A percentile compares a stretch with the other conserved stretches of the same genome.
These are phyloP conservation scores for Helotiales sp. DNA, from an alignment of 2,329 filamentous ascomycete genomes.

Conservation along the genomic window DNA sequence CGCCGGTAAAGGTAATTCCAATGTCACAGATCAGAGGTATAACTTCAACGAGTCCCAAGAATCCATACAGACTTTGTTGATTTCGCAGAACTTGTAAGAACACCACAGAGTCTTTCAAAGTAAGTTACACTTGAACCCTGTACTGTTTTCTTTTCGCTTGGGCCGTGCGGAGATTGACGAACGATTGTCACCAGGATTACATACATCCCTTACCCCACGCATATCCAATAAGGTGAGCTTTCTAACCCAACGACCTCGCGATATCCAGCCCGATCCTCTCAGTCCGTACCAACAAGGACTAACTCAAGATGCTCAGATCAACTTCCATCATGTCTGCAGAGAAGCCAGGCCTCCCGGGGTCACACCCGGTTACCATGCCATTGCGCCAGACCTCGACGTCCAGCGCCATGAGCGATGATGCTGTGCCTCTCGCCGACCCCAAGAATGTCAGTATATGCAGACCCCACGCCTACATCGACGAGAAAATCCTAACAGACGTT, in stretches of 20 bases:
- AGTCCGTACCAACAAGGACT: constrained; percentile 5
- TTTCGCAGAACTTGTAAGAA: neutral
- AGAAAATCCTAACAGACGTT: constrained; percentile 18
- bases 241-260: neutral
- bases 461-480: too few relatives aligned
- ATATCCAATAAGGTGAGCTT: constrained; percentile 12
- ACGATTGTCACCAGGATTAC: constrained; percentile 17
- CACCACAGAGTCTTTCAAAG: neutral
- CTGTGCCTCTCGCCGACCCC: constrained; percentile 39
- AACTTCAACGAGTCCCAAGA: neutral
- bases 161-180: constrained; percentile 3
- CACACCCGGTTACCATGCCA: constrained; percentile 37
- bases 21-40: neutral
- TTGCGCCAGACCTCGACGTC: constrained; percentile 35
- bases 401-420: constrained; percentile 39
- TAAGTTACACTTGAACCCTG: neutral
- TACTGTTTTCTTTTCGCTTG: neutral
- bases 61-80: neutral
- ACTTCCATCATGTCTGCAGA: constrained; percentile 35
- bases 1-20: neutral
- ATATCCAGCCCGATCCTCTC: neutral
- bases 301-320: constrained; percentile 35
- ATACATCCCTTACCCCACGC: constrained; percentile 15
- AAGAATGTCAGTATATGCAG: constrained; percentile 38
- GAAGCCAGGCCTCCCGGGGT: constrained; percentile 35